Conservation (phyloP, 2,329 filamentous ascomycete species). For the Alternaria gaisen region DNA sequence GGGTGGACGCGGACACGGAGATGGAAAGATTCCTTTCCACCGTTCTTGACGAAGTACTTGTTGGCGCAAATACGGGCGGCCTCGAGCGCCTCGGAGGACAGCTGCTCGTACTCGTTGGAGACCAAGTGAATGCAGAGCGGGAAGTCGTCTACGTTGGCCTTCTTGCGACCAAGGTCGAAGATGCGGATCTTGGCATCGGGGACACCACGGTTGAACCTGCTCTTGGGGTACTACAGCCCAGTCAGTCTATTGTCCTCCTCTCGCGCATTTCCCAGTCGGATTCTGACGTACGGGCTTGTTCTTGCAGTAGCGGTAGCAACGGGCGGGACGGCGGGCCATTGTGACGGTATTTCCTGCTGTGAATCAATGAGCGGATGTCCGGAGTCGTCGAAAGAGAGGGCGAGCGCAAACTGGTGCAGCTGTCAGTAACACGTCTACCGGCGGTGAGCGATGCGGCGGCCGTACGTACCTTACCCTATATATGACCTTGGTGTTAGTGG, state of each 20-base stretch:
- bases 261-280: conserved; percentile 28
- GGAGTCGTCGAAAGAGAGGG: conserved; percentile 13
- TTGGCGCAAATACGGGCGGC: conserved; percentile 99
- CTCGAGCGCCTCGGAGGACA: conserved; percentile 99
- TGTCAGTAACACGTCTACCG: conserved; percentile 23
- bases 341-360: conserved; percentile 68
- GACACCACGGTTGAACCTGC: conserved; percentile 99
- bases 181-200: conserved; percentile 84
- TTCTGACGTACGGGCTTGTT: conserved; percentile 80
- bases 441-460: conserved; percentile 16
- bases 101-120: conserved; percentile 99
- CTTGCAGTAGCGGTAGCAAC: conserved; percentile 99
- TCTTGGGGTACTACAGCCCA: conserved; percentile 93
- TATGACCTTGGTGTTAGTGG: conserved; percentile 35
- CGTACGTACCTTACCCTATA: conserved; percentile 45
- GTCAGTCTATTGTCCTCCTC: conserved; percentile 36
- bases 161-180: conserved; percentile 99
- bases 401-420: conserved; percentile 20
- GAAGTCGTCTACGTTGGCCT: conserved; percentile 98
- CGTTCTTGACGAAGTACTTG: conserved; percentile 82
- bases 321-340: conserved; percentile 99
- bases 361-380: conserved; percentile 57
- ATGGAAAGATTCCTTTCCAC: conserved; percentile 77
- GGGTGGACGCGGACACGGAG: conserved; percentile 86
- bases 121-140: conserved; percentile 97